Conservation (phyloP, 345 rosid genomes). For the Hibiscus tridactylites region DNA sequence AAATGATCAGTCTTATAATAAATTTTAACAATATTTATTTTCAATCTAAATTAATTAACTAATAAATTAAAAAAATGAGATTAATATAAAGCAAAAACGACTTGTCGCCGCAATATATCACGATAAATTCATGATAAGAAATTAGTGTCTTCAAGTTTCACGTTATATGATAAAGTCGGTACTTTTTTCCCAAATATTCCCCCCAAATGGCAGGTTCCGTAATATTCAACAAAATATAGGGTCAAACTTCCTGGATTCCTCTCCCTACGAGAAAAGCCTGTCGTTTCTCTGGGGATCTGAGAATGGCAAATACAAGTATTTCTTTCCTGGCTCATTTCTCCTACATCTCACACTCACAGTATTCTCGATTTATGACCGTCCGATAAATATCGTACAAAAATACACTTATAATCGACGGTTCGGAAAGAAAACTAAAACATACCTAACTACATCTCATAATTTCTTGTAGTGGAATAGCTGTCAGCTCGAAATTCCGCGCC, state of each 20-base stretch:
- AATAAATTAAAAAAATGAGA: too few relatives aligned
- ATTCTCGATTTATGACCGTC: background rate
- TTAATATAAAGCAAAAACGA: background rate
- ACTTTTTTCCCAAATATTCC: background rate
- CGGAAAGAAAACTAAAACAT: accelerated
- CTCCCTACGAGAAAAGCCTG: conserved; percentile 24
- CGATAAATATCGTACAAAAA: background rate
- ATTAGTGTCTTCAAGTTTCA: background rate
- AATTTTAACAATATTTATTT: too few relatives aligned
- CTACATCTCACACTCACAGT: background rate
- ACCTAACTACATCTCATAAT: conserved; percentile 1
- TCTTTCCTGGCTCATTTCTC: conserved; percentile 5
- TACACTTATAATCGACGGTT: conserved; percentile 9
- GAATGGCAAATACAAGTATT: conserved; percentile 13
- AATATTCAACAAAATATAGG: conserved; percentile 25
- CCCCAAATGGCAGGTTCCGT: conserved; percentile 31
- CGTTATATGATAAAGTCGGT: background rate
- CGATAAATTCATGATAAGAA: background rate
- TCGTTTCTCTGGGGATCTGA: conserved; percentile 34
- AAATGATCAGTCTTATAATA: too few relatives aligned
- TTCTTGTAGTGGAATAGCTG: conserved; percentile 33
- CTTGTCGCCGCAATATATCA: background rate
- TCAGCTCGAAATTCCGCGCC: conserved; percentile 70
- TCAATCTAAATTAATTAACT: too few relatives aligned
- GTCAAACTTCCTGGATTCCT: conserved; percentile 11